Conservation (phyloP, 2,329 filamentous ascomycete species). For the Colletotrichum chrysophilum region DNA sequence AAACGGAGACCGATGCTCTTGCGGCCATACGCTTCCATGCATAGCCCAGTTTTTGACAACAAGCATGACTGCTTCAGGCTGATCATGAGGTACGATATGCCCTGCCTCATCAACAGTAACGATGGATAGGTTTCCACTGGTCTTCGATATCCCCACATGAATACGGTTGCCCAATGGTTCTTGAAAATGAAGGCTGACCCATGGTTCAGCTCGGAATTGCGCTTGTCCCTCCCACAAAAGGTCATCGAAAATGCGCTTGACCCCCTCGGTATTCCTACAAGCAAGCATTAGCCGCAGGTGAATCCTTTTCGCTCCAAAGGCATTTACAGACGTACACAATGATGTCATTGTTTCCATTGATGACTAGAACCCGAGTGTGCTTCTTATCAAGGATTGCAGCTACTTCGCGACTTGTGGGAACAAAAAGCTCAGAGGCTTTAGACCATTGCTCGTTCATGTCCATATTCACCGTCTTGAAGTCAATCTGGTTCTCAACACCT, state of each 20-base stretch:
- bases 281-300: not conserved
- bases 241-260: not conserved
- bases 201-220: not conserved
- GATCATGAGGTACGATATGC: not conserved
- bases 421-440: not conserved
- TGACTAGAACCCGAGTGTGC: not conserved
- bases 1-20: not conserved
- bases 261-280: not conserved
- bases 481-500: not conserved
- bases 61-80: not conserved
- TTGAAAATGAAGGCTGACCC: not conserved
- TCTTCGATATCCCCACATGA: not conserved
- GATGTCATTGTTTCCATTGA: conserved; percentile 15
- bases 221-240: not conserved
- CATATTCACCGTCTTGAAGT: not conserved
- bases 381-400: not conserved
- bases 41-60: not conserved
- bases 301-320: not conserved
- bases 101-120: conserved; percentile 3
- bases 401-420: not conserved
- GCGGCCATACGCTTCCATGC: not conserved
- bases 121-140: not conserved
- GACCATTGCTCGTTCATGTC: not conserved
- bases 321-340: not conserved
- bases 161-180: not conserved